These are phyloP conservation scores for Stachybotrys echinatus DNA, from an alignment of 2,329 filamentous ascomycete genomes.

Conservation along the genomic window DNA sequence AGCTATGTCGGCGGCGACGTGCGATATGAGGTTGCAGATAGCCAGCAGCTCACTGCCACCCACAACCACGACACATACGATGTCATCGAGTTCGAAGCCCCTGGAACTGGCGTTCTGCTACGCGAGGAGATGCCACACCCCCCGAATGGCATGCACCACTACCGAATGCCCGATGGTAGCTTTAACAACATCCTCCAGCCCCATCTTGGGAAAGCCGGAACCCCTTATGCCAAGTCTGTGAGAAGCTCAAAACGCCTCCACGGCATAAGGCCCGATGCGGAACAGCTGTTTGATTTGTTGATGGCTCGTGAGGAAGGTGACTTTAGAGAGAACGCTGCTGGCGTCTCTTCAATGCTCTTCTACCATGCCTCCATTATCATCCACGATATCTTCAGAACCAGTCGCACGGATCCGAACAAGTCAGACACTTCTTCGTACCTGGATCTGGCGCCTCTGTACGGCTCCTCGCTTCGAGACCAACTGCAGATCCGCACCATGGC, in stretches of 20 bases:
- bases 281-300: conserved; percentile 61
- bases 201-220: conserved; percentile 57
- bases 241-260: conserved; percentile 50
- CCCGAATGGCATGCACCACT: conserved; percentile 29
- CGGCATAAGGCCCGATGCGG: conserved; percentile 58
- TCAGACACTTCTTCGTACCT: conserved; percentile 70
- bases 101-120: conserved; percentile 28
- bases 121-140: conserved; percentile 29
- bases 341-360: conserved; percentile 71
- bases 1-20: conserved; percentile 35
- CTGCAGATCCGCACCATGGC: conserved; percentile 56
- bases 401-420: conserved; percentile 55
- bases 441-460: conserved; percentile 69
- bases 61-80: conserved; percentile 24
- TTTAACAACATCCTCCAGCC: conserved; percentile 57
- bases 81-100: conserved; percentile 33
- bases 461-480: conserved; percentile 59
- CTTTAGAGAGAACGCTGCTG: conserved; percentile 60
- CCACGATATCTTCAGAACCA: conserved; percentile 33
- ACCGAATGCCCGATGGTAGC: conserved; percentile 31
- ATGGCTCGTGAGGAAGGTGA: conserved; percentile 51
- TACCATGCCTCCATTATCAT: conserved; percentile 63
- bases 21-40: conserved; percentile 28
- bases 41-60: conserved; percentile 23
- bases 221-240: conserved; percentile 66